Evolutionary conservation across 192 early-diverging fungal genomes (phyloP).

Genomic region (Gorgonomyces haynaldii): DNA sequence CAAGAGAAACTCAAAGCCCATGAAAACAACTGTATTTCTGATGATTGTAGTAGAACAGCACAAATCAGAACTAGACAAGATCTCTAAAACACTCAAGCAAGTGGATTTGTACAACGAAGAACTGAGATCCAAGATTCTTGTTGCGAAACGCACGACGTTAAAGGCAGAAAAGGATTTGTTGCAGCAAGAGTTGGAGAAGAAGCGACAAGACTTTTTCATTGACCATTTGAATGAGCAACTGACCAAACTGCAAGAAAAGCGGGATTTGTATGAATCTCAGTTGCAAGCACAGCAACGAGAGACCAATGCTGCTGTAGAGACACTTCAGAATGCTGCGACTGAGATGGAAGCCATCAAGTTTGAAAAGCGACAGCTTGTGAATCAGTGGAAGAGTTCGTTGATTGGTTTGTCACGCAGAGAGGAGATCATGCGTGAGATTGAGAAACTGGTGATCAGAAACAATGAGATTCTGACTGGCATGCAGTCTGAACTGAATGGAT

Average conservation of each 20-base stretch:
- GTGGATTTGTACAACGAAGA: conserved; percentile 53
- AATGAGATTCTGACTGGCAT: conserved; percentile 29
- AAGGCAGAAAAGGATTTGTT: conserved; percentile 52
- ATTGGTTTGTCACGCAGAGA: conserved; percentile 43
- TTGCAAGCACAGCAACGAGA: conserved; percentile 42
- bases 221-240: conserved; percentile 46
- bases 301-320: conserved; percentile 41
- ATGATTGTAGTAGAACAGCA: conserved; percentile 35
- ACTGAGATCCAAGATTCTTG: conserved; percentile 36
- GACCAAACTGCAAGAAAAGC: conserved; percentile 37
- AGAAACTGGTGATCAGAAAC: conserved; percentile 19
- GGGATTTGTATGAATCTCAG: conserved; percentile 43
- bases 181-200: conserved; percentile 48
- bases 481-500: conserved; percentile 38
- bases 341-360: conserved; percentile 57
- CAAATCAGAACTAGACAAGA: conserved; percentile 45
- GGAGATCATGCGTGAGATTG: conserved; percentile 34
- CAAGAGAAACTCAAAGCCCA: conserved; percentile 26
- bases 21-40: conserved; percentile 25
- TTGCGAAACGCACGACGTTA: conserved; percentile 46
- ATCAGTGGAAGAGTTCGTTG: conserved; percentile 50
- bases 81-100: conserved; percentile 44
- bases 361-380: conserved; percentile 48
- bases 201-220: conserved; percentile 52
- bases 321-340: conserved; percentile 43